Evolutionary conservation across 192 early-diverging fungal genomes (phyloP).

Genomic region (Piromyces sp.): DNA sequence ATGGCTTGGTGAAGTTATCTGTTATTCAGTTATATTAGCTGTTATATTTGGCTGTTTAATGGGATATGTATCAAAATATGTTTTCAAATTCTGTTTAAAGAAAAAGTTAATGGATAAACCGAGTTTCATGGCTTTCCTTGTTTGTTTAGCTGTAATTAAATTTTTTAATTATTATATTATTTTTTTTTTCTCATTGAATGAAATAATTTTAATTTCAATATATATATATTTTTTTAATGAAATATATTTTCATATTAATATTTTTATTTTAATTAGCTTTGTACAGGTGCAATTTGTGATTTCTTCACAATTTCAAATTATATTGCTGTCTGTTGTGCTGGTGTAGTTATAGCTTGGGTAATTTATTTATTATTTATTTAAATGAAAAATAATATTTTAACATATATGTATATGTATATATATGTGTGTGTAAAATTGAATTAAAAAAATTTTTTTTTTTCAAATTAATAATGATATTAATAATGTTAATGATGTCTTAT

Average conservation of each 20-base stretch:
- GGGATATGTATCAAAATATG: conserved; percentile 47
- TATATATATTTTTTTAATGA: not conserved
- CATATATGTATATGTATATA: too few species aligned
- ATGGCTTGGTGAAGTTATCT: conserved; percentile 59
- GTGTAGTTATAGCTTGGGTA: not conserved
- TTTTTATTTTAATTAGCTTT: too few species aligned
- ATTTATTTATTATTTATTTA: too few species aligned
- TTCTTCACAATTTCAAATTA: not conserved
- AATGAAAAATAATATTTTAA: too few species aligned
- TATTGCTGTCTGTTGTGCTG: not conserved
- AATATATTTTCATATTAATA: too few species aligned
- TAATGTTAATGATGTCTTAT: not conserved
- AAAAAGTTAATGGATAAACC: conserved; percentile 73
- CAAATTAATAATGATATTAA: too few species aligned
- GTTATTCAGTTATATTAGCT: conserved; percentile 60
- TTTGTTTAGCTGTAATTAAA: conserved; percentile 38
- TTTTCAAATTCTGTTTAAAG: conserved; percentile 45
- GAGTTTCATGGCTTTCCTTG: conserved; percentile 60
- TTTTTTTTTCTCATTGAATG: too few species aligned
- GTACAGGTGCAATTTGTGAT: not conserved
- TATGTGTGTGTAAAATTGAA: too few species aligned
- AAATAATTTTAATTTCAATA: too few species aligned
- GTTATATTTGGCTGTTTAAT: conserved; percentile 50
- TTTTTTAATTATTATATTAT: not conserved
- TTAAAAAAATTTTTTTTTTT: too few species aligned